Percentiles rank a stretch among this genome's conserved stretches.
Evolutionary conservation across 805 yeast genomes (phyloP).

Genomic region (Wickerhamiella siamensis): DNA sequence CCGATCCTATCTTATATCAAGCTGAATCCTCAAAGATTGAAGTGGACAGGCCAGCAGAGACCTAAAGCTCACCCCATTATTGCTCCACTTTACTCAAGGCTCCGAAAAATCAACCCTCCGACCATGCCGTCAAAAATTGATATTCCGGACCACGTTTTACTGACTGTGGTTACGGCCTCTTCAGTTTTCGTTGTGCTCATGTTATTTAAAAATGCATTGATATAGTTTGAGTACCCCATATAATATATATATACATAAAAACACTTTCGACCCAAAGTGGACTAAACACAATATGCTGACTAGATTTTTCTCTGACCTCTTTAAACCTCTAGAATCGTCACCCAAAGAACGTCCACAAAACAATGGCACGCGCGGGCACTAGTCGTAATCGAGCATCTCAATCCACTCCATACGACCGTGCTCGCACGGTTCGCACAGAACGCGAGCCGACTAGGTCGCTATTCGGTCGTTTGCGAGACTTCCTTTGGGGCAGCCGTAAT

Average conservation of each 20-base stretch:
- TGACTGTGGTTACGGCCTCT: slow-evolving; percentile 12
- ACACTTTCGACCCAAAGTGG: too few species aligned
- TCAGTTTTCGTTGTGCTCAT: slow-evolving; percentile 9
- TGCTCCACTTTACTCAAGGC: slow-evolving; percentile 13
- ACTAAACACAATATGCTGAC: neutral
- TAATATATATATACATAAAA: too few species aligned
- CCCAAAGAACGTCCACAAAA: too few species aligned
- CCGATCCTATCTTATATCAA: slow-evolving; percentile 19
- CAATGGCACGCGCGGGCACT: neutral
- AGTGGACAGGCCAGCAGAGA: slow-evolving; percentile 14
- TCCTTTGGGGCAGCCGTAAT: neutral
- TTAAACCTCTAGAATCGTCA: too few species aligned
- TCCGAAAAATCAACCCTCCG: neutral
- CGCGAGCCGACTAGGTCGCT: neutral
- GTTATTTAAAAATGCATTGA: neutral
- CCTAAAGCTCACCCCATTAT: slow-evolving; percentile 13
- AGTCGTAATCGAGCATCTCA: neutral
- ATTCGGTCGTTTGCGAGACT: neutral
- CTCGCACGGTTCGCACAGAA: neutral
- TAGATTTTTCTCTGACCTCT: neutral
- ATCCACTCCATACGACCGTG: neutral
- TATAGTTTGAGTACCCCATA: too few species aligned
- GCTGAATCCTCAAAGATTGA: slow-evolving; percentile 19
- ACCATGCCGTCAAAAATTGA: slow-evolving; percentile 3
- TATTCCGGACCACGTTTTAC: slow-evolving; percentile 16